Evolutionary conservation across 2,329 filamentous ascomycete genomes (phyloP).

Genomic region (Neonectria neomacrospora): DNA sequence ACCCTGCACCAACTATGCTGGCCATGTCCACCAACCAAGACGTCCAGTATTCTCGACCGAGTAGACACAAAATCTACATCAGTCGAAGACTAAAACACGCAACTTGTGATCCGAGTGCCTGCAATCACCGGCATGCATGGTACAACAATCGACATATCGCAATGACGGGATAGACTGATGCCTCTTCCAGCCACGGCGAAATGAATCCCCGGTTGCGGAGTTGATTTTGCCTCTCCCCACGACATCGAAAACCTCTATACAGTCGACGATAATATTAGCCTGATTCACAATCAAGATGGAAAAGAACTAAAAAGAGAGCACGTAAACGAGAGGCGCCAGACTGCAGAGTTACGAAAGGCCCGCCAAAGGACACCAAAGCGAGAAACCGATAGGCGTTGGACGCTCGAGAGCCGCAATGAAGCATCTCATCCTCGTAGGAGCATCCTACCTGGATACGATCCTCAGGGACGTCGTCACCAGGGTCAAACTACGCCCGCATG

Average conservation of each 20-base stretch:
- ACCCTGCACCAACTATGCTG: background rate
- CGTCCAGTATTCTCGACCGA: background rate
- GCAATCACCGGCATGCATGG: background rate
- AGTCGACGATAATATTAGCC: background rate
- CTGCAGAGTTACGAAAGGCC: background rate
- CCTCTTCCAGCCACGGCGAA: background rate
- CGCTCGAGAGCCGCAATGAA: constrained; percentile 52
- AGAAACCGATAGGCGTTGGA: background rate
- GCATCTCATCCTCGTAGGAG: constrained; percentile 72
- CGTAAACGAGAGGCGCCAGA: background rate
- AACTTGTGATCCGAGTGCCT: background rate
- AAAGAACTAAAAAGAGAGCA: background rate
- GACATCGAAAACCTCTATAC: background rate
- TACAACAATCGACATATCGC: background rate
- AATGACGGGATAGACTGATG: background rate
- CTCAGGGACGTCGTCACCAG: constrained; percentile 64
- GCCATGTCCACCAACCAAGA: background rate
- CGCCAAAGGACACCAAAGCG: background rate
- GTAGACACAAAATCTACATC: background rate
- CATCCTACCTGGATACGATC: constrained; percentile 78
- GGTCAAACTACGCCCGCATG: constrained; percentile 17
- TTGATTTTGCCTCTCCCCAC: background rate
- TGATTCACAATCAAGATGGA: background rate
- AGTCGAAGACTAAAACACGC: background rate
- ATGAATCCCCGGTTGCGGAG: constrained; percentile 13